phyloP scores from a whole-genome alignment of 1,284 basidiomycete genomes.

The Schizophyllum commune region DNA sequence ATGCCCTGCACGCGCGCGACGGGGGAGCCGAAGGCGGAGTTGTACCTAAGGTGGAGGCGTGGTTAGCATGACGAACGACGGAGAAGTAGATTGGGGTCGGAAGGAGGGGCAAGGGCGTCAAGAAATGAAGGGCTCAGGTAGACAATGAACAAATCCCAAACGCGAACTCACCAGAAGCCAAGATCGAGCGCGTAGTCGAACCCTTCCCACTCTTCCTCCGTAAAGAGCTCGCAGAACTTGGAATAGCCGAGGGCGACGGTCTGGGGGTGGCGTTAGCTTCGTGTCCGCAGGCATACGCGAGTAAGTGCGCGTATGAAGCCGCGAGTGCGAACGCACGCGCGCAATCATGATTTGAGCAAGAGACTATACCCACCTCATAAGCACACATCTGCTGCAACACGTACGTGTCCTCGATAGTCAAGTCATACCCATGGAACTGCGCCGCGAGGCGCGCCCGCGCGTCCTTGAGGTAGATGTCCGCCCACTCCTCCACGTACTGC shows the following conservation, averaged over 20 bases:
- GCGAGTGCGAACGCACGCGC: neutral
- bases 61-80: constrained; percentile 2
- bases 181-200: constrained; percentile 74
- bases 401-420: constrained; percentile 68
- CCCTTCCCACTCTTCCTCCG: constrained; percentile 82
- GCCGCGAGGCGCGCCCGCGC: constrained; percentile 58
- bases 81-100: no score
- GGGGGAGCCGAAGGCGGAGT: constrained; percentile 75
- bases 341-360: neutral
- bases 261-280: constrained; percentile 29
- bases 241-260: constrained; percentile 88
- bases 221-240: constrained; percentile 86
- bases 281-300: constrained; percentile 1
- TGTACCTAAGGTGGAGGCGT: constrained; percentile 43
- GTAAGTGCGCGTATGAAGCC: neutral
- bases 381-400: constrained; percentile 75
- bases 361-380: constrained; percentile 59
- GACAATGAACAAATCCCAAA: neutral
- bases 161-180: constrained; percentile 35
- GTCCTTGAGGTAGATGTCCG: constrained; percentile 59
- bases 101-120: no score
- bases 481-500: constrained; percentile 57
- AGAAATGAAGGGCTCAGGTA: neutral
- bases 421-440: constrained; percentile 54
- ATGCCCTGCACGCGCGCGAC: constrained; percentile 74